Conservation (phyloP, 768 basidiomycete genomes). For the Xerocomus brunneocitrinus region DNA sequence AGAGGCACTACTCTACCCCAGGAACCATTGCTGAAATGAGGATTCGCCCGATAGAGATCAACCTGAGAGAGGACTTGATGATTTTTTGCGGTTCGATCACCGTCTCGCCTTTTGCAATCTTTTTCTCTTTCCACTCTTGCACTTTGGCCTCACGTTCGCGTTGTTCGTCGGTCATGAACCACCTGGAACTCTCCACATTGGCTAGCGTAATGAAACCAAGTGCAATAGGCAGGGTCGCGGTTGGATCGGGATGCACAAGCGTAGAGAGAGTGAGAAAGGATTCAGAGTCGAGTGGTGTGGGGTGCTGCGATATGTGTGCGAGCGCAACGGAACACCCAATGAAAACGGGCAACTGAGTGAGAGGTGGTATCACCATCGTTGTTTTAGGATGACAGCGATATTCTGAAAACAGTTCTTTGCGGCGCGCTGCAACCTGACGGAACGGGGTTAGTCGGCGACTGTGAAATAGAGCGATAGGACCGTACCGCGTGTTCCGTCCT, state of each 20-base stretch:
- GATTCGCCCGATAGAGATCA: conserved; percentile 62
- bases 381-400: conserved; percentile 53
- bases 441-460: conserved; percentile 2
- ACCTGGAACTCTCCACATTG: conserved; percentile 72
- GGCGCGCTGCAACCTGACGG: conserved; percentile 47
- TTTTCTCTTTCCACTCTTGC: conserved; percentile 44
- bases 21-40: conserved; percentile 63
- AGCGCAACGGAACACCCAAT: conserved; percentile 59
- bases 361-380: conserved; percentile 56
- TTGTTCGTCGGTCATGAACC: conserved; percentile 62
- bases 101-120: conserved; percentile 39
- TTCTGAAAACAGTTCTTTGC: conserved; percentile 55
- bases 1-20: conserved; percentile 45
- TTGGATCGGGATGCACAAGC: conserved; percentile 66
- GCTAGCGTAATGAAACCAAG: conserved; percentile 73
- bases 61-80: conserved; percentile 51
- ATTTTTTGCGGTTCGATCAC: conserved; percentile 45
- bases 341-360: conserved; percentile 72
- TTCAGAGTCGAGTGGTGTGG: conserved; percentile 70
- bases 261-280: conserved; percentile 71
- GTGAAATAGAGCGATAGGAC: neutral
- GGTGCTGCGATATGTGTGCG: conserved; percentile 49
- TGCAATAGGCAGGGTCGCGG: conserved; percentile 61
- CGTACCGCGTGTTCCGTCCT: conserved; percentile 47
- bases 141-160: conserved; percentile 45